phyloP scores from a whole-genome alignment of 2,329 filamentous ascomycete species.

The Trichoderma aggressivum region DNA sequence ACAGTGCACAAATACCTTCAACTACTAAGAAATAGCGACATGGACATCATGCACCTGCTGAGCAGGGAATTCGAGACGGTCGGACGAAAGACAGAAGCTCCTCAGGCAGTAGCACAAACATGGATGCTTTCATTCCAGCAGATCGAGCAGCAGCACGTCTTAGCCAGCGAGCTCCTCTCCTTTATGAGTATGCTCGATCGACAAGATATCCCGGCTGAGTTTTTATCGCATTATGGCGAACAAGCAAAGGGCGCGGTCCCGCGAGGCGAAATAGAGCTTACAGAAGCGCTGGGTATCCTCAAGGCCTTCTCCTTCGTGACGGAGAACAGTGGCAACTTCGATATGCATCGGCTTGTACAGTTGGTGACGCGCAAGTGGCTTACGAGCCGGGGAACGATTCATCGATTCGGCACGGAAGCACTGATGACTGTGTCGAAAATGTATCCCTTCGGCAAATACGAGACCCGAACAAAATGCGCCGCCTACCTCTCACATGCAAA shows the following conservation, averaged over 20 bases:
- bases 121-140: conserved; percentile 29
- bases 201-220: conserved; percentile 28
- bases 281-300: neutral
- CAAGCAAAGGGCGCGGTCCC: neutral
- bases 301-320: neutral
- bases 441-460: neutral
- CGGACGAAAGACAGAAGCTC: neutral
- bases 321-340: neutral
- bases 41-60: neutral
- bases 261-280: neutral
- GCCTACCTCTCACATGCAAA: neutral
- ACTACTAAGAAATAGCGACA: neutral
- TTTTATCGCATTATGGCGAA: conserved; percentile 21
- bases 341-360: neutral
- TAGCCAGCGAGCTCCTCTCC: conserved; percentile 30
- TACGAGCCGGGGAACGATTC: neutral
- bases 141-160: conserved; percentile 26
- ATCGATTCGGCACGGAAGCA: neutral
- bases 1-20: neutral
- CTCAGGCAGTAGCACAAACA: neutral
- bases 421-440: neutral
- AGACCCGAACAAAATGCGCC: neutral
- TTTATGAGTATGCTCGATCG: conserved; percentile 32
- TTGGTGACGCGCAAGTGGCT: neutral
- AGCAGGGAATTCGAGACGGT: neutral